Percentiles rank a stretch among this genome's conserved stretches.
Evolutionary conservation across 495 filamentous ascomycete species (phyloP).

Genomic region (Penicillium ochrochloron): DNA sequence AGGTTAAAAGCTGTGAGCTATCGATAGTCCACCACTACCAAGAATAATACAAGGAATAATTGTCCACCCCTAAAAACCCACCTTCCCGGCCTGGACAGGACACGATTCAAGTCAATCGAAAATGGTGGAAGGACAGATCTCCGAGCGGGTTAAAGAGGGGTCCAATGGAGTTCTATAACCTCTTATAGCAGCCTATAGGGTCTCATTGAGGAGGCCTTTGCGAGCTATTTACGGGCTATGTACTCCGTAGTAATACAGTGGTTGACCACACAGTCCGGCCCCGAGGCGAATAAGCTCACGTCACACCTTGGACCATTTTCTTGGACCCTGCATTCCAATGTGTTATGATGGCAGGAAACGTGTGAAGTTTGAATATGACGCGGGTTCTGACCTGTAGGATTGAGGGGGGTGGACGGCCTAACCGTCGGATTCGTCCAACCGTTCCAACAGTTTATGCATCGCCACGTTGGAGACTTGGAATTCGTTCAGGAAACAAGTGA

Average conservation of each 20-base stretch:
- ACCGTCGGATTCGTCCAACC: neutral
- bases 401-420: neutral
- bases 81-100: neutral
- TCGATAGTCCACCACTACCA: slow-evolving; percentile 2
- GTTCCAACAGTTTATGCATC: neutral
- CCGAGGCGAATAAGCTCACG: slow-evolving; percentile 2
- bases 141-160: neutral
- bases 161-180: neutral
- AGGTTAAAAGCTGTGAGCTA: neutral
- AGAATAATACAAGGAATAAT: neutral
- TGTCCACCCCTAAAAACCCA: neutral
- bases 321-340: slow-evolving; percentile 3
- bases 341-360: neutral
- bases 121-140: slow-evolving; percentile 2
- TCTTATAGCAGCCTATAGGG: neutral
- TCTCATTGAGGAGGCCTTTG: neutral
- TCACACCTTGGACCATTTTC: neutral
- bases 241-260: neutral
- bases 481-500: slow-evolving; percentile 8
- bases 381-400: neutral
- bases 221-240: neutral
- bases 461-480: slow-evolving; percentile 21
- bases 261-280: neutral
- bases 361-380: neutral
- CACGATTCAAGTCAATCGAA: neutral